Conservation (phyloP, 805 yeast species). For the Candida ovalis region DNA sequence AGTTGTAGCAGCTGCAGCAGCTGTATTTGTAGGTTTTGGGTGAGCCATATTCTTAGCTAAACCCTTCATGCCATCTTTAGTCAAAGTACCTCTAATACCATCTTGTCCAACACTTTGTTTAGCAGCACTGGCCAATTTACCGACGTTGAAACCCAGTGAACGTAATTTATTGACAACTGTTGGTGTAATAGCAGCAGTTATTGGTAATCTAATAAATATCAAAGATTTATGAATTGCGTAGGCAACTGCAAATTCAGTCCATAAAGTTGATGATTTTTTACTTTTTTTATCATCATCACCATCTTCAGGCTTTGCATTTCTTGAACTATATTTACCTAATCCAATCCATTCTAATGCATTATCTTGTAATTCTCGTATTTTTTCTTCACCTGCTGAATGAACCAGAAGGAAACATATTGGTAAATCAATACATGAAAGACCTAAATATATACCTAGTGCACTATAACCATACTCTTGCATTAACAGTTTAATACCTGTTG, state of each 20-base stretch:
- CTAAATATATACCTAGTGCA: constrained; percentile 81
- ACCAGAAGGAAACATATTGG: constrained; percentile 82
- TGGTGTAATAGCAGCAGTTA: constrained; percentile 92
- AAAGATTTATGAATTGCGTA: constrained; percentile 90
- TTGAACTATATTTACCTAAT: constrained; percentile 37
- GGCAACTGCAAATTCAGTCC: constrained; percentile 87
- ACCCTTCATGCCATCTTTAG: constrained; percentile 21
- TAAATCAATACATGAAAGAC: constrained; percentile 68
- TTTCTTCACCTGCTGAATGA: constrained; percentile 83
- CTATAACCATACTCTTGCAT: constrained; percentile 87
- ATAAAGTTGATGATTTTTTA: constrained; percentile 46
- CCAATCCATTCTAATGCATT: constrained; percentile 61
- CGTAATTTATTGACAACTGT: constrained; percentile 60
- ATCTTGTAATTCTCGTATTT: constrained; percentile 64
- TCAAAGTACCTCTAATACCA: constrained; percentile 24
- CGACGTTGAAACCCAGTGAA: constrained; percentile 77
- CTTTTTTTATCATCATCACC: constrained; percentile 14
- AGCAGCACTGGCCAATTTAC: constrained; percentile 41
- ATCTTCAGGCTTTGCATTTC: constrained; percentile 14
- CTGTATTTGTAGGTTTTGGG: constrained; percentile 21
- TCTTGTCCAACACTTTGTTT: constrained; percentile 23
- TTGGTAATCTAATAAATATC: constrained; percentile 78
- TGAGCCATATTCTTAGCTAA: constrained; percentile 22
- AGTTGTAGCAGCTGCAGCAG: constrained; percentile 43
- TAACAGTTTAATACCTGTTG: constrained; percentile 55